A percentile compares a stretch with the other conserved stretches of the same genome.
Evolutionary conservation across 805 yeast genomes (phyloP).

Genomic region (Teunomyces aglyptinius): DNA sequence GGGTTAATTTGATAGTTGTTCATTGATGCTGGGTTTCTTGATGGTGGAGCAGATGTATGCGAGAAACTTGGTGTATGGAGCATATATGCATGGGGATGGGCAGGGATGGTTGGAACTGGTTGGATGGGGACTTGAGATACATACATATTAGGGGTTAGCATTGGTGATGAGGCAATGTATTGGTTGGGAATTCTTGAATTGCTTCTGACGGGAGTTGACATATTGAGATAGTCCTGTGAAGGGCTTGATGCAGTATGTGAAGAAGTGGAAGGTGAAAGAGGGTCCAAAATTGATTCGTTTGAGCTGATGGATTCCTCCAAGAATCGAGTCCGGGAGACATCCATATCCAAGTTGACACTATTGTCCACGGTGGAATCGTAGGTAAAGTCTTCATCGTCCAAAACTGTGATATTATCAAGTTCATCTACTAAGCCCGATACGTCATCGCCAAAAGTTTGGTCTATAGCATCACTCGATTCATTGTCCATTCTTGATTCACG

Average conservation of each 20-base stretch:
- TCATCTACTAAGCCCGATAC: neutral
- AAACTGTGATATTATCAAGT: neutral
- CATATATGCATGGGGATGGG: slow-evolving; percentile 6
- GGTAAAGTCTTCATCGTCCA: neutral
- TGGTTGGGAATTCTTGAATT: neutral
- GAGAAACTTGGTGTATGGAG: neutral
- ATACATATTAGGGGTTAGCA: slow-evolving; percentile 1
- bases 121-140: neutral
- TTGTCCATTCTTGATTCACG: neutral
- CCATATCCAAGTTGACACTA: neutral
- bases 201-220: slow-evolving; percentile 1
- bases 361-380: neutral
- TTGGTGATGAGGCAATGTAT: slow-evolving; percentile 1
- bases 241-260: slow-evolving; percentile 3
- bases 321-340: neutral
- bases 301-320: slow-evolving; percentile 3
- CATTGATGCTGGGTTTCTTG: neutral
- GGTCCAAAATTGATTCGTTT: slow-evolving; percentile 4
- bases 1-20: slow-evolving; percentile 5
- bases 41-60: neutral
- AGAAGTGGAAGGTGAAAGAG: slow-evolving; percentile 6
- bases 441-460: slow-evolving; percentile 3
- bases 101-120: neutral
- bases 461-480: neutral
- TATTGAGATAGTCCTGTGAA: neutral